Conservation (phyloP, 805 yeast species). For the Candida maesae region DNA sequence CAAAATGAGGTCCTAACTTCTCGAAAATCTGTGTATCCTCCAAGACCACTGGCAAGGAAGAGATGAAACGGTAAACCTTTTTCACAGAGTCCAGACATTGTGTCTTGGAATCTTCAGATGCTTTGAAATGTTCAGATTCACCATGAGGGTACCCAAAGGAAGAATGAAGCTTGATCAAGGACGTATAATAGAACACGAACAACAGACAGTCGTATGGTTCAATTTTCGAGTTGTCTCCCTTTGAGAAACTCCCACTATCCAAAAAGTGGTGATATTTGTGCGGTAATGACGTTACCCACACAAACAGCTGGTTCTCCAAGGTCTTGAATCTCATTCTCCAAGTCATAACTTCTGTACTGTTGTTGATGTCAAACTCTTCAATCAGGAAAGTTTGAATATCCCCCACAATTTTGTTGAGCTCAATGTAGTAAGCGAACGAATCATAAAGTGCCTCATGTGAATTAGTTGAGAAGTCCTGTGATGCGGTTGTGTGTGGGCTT, state of each 20-base stretch:
- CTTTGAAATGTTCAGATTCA: conserved; percentile 21
- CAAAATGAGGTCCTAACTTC: conserved; percentile 31
- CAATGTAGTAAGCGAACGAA: conserved; percentile 23
- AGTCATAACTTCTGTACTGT: conserved; percentile 14
- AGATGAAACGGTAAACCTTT: conserved; percentile 18
- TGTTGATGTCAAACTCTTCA: conserved; percentile 21
- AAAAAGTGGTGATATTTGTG: conserved; percentile 8
- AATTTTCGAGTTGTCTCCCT: not conserved
- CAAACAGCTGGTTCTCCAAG: conserved; percentile 18
- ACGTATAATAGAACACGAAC: conserved; percentile 21
- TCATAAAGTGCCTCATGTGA: conserved; percentile 16
- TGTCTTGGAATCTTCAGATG: conserved; percentile 21
- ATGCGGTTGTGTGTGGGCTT: conserved; percentile 1
- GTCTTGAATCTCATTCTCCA: conserved; percentile 20
- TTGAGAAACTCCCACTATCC: conserved; percentile 13
- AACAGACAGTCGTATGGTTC: conserved; percentile 20
- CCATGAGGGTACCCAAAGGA: conserved; percentile 25
- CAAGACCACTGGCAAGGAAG: conserved; percentile 5
- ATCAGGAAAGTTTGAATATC: conserved; percentile 22
- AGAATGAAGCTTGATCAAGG: conserved; percentile 23
- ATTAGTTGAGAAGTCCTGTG: conserved; percentile 1
- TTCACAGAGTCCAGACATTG: conserved; percentile 22
- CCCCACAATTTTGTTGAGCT: conserved; percentile 22
- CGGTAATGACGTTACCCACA: conserved; percentile 22
- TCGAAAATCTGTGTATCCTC: conserved; percentile 18